Conservation (phyloP, 306 rosid species). For the Trichosanthes cucumerina region DNA sequence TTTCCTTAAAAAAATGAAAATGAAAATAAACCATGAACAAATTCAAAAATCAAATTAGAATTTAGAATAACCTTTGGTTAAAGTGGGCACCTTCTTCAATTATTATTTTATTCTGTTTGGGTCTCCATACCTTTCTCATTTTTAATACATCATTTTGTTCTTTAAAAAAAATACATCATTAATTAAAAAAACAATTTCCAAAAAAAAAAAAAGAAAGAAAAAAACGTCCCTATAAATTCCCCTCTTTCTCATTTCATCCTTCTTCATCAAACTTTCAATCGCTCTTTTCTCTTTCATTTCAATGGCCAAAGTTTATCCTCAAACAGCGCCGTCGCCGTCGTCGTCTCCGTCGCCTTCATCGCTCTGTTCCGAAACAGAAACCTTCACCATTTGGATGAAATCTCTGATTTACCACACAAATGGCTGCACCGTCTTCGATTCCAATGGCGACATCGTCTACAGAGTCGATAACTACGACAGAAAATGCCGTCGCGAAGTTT, state of each 20-base stretch:
- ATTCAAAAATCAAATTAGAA: no score
- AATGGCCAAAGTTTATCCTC: conserved; percentile 32
- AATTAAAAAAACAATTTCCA: no score
- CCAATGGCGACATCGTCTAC: conserved; percentile 55
- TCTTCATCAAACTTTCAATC: not conserved
- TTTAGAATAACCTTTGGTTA: no score
- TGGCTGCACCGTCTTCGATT: conserved; percentile 77
- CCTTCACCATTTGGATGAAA: conserved; percentile 83
- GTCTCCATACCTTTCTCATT: not conserved
- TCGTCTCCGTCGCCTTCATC: conserved; percentile 4
- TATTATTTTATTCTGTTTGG: not conserved
- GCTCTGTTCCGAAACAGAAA: conserved; percentile 28
- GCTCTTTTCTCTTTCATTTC: not conserved
- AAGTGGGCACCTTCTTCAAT: not conserved
- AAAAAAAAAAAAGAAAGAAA: not conserved
- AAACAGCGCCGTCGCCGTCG: conserved; percentile 1
- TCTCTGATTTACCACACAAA: conserved; percentile 66
- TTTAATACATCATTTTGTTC: not conserved
- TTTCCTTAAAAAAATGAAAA: no score
- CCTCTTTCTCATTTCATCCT: not conserved
- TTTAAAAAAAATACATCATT: not conserved
- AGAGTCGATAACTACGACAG: conserved; percentile 74
- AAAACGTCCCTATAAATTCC: not conserved
- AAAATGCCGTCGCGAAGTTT: conserved; percentile 56
- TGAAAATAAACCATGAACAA: no score